Percentiles rank a stretch among this genome's conserved stretches.
Conservation (phyloP, 345 rosid species). For the Citropsis articulata region DNA sequence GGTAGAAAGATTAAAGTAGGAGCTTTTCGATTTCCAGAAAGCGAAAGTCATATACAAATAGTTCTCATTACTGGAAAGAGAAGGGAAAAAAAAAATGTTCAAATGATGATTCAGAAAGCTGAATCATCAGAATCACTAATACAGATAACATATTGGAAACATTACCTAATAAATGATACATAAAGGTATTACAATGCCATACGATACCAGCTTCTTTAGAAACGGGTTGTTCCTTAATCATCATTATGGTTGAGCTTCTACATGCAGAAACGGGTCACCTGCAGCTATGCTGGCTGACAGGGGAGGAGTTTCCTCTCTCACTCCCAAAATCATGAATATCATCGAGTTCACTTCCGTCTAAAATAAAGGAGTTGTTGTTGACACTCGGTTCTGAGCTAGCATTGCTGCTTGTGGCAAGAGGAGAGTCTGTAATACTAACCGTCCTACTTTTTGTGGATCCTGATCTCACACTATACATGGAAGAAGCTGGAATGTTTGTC, state of each 20-base stretch:
- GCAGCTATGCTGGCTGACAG: constrained; percentile 36
- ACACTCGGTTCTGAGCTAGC: constrained; percentile 74
- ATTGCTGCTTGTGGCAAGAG: constrained; percentile 73
- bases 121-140: constrained; percentile 4
- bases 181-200: neutral
- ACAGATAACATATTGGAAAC: neutral
- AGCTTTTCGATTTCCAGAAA: constrained; percentile 6
- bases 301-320: constrained; percentile 48
- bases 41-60: constrained; percentile 1
- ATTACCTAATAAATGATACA: neutral
- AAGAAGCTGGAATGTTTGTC: constrained; percentile 71
- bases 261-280: constrained; percentile 15
- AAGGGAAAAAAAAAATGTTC: neutral
- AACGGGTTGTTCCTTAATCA: constrained; percentile 23
- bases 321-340: constrained; percentile 42
- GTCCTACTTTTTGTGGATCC: constrained; percentile 54
- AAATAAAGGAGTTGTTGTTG: constrained; percentile 50
- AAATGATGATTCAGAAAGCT: neutral
- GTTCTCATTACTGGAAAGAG: neutral
- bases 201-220: constrained; percentile 1
- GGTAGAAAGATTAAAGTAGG: neutral
- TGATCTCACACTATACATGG: constrained; percentile 73
- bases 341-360: constrained; percentile 57
- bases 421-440: constrained; percentile 61
- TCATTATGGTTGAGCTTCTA: constrained; percentile 1